Evolutionary conservation across 495 filamentous ascomycete species (phyloP).

Genomic region (Hypoxylon cercidicola): DNA sequence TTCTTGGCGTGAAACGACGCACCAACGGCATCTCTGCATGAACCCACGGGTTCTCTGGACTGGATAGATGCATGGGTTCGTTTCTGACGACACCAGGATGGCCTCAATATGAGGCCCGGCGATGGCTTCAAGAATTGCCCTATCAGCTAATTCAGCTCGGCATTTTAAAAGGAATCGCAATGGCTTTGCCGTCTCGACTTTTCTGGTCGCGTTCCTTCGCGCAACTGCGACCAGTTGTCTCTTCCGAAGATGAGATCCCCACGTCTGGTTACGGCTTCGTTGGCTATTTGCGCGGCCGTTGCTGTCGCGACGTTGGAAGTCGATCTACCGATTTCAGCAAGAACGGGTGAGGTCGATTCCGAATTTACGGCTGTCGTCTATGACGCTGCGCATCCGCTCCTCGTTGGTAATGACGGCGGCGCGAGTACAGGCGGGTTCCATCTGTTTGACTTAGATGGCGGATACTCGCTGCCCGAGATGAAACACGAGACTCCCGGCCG

Average conservation of each 20-base stretch:
- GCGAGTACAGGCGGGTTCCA: conserved; percentile 43
- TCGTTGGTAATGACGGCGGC: conserved; percentile 48
- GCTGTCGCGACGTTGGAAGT: conserved; percentile 13
- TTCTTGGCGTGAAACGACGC: conserved; percentile 24
- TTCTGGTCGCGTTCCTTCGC: conserved; percentile 1
- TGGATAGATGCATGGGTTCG: not conserved
- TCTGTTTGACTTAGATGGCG: conserved; percentile 33
- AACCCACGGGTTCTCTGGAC: conserved; percentile 24
- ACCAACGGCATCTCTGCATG: conserved; percentile 24
- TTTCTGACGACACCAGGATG: conserved; percentile 22
- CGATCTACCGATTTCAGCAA: conserved; percentile 36
- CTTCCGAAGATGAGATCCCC: conserved; percentile 13
- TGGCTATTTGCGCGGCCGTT: conserved; percentile 5
- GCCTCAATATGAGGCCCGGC: not conserved
- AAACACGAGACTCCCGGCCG: conserved; percentile 43
- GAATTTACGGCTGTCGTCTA: conserved; percentile 36
- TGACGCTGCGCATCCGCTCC: conserved; percentile 27
- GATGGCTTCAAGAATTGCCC: not conserved
- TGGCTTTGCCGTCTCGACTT: conserved; percentile 12
- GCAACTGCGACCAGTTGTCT: not conserved
- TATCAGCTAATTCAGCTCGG: not conserved
- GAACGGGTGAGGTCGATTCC: conserved; percentile 32
- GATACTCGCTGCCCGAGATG: conserved; percentile 32
- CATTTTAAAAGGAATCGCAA: conserved; percentile 12
- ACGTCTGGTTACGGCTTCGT: conserved; percentile 13